Evolutionary conservation across 768 basidiomycete species (phyloP), one percentile per base, ranked within the genome.

Genomic region (Calocybe indica): DNA sequence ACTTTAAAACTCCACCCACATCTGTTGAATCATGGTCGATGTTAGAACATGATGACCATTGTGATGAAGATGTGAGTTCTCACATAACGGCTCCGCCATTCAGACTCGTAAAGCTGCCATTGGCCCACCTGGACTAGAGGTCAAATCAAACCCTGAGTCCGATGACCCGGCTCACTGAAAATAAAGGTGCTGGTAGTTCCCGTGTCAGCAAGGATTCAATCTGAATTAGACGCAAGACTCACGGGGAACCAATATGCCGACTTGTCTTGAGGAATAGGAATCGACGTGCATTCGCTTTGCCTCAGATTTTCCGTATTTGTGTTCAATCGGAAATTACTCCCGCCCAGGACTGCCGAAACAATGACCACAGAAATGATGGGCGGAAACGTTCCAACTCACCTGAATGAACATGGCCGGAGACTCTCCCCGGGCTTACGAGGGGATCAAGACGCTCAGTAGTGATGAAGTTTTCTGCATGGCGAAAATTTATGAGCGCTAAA

Each of bases 191-290:
- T 76, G 42, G 22, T 49, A 37, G 46, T n/a, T 31, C 34, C 12
- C 11, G 56, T 35, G 46, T 51, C 13, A 33, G 35, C 6, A 7
- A 9, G 11, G 12, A 7, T n/a, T 6, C 11, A 15, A 8, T n/a
- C 33, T 31, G 46, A 52, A 38, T 37, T 6, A 30, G 38, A 14
- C 32, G 12, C 7, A 43, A 33, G 7, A 65, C 71, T 40, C 51
- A 75, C 74, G 41, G 75, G 74, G 52, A 72, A 71, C 76, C 76
- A 78, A 51, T 78, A 79, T 43, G 65, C 69, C 13, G 73, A 76
- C 52, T 78, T 75, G 61, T 78, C 76, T 61, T 80, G 62, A 11
- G 66, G 63, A 55, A 80, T 78, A 35, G 76, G 76, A 48, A 73
- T 65, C n/a, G 77, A 74, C 2, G 76, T 73, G 55, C 78, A 80